Conservation (phyloP, 768 basidiomycete genomes). For the Russula vinacea region DNA sequence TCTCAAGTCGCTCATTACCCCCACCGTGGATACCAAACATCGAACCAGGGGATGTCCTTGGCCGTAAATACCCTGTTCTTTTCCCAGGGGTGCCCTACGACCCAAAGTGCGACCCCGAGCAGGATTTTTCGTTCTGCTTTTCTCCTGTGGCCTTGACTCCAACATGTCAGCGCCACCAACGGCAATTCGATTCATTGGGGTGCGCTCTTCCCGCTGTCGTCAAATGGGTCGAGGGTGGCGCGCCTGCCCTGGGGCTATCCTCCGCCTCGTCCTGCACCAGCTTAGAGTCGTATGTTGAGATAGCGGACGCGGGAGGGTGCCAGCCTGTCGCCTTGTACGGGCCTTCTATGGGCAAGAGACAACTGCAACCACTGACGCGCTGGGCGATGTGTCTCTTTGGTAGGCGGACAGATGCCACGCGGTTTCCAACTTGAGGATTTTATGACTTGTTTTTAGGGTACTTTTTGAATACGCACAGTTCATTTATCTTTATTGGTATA, state of each 20-base stretch:
- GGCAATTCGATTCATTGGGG: constrained; percentile 7
- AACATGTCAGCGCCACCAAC: constrained; percentile 23
- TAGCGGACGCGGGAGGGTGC: background rate
- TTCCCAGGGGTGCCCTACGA: constrained; percentile 8
- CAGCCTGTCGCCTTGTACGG: background rate
- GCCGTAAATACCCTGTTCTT: background rate
- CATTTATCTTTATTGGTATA: constrained; percentile 11
- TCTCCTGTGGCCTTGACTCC: constrained; percentile 15
- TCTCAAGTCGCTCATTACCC: constrained; percentile 13
- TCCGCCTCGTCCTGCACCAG: constrained; percentile 13
- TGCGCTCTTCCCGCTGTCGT: constrained; percentile 9
- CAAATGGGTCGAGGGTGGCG: constrained; percentile 12
- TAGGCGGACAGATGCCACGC: background rate
- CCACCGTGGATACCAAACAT: constrained; percentile 24
- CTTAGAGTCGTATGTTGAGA: background rate
- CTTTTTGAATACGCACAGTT: background rate
- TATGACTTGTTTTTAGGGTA: background rate
- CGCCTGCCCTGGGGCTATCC: background rate
- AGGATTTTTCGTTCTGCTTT: constrained; percentile 23
- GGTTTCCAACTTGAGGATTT: constrained; percentile 2
- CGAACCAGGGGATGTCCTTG: background rate
- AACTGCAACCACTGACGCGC: constrained; percentile 8
- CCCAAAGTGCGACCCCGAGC: constrained; percentile 4
- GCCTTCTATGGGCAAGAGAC: constrained; percentile 1
- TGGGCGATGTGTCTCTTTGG: constrained; percentile 18